phyloP scores from a whole-genome alignment of 495 filamentous ascomycete species.

The Tuber microsphaerosporum region DNA sequence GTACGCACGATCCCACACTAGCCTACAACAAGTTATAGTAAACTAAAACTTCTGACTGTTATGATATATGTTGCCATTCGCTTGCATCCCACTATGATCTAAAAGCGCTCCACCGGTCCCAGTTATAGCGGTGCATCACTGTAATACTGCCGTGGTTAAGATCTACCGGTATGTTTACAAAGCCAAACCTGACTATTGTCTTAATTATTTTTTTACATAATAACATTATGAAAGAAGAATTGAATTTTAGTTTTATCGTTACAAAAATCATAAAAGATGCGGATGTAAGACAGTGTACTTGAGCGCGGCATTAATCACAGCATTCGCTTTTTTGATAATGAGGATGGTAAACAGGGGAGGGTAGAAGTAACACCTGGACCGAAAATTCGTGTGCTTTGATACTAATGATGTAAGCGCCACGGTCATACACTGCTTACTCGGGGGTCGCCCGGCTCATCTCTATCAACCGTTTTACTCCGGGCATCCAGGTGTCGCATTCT shows the following conservation, averaged over 20 bases:
- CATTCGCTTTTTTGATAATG: neutral
- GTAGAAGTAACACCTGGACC: neutral
- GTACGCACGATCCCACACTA: neutral
- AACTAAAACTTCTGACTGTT: neutral
- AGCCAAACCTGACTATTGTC: neutral
- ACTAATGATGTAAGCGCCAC: neutral
- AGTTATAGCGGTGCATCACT: neutral
- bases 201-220: neutral
- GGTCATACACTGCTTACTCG: conserved; percentile 15
- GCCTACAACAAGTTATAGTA: neutral
- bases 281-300: neutral
- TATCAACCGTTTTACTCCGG: conserved; percentile 85
- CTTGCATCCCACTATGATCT: neutral
- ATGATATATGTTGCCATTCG: neutral
- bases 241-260: neutral
- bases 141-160: neutral
- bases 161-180: neutral
- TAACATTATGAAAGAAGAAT: neutral
- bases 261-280: neutral
- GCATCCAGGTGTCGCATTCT: conserved; percentile 93
- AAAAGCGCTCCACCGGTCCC: neutral
- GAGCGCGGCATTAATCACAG: neutral
- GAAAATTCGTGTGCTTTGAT: neutral
- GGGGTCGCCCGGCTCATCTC: conserved; percentile 76
- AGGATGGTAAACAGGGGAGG: neutral